Percentiles rank a stretch among this genome's conserved stretches.
Conservation (phyloP, 352 stramenopile genomes). For the Globisporangium paddicum region DNA sequence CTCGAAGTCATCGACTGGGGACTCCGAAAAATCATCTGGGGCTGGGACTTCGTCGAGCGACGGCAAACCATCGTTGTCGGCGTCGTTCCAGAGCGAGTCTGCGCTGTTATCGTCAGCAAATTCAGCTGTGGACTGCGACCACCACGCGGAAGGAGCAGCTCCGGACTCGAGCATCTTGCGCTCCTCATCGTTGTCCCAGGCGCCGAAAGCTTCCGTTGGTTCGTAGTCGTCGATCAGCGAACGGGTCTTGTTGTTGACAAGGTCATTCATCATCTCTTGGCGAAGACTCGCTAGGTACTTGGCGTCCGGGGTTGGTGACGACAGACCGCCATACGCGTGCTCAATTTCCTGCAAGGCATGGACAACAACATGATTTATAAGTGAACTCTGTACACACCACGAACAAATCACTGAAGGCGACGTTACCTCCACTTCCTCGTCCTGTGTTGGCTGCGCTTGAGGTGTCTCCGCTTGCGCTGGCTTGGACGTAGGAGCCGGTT, state of each 20-base stretch:
- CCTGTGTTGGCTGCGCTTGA: conserved; percentile 9
- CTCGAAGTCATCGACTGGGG: conserved; percentile 3
- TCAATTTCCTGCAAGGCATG: conserved; percentile 69
- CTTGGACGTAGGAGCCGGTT: neutral
- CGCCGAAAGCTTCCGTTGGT: conserved; percentile 16
- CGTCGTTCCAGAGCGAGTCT: conserved; percentile 13
- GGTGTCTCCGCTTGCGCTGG: conserved; percentile 11
- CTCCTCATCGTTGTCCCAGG: conserved; percentile 36
- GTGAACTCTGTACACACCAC: too few relatives aligned
- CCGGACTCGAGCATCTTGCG: conserved; percentile 34
- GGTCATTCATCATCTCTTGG: conserved; percentile 47
- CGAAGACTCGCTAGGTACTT: conserved; percentile 40
- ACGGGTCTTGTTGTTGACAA: conserved; percentile 37
- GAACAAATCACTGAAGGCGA: neutral
- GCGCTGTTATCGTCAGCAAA: conserved; percentile 12
- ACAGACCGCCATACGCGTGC: conserved; percentile 59
- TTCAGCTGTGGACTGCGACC: conserved; percentile 22
- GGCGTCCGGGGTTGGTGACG: conserved; percentile 24
- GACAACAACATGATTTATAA: too few relatives aligned
- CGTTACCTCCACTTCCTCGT: conserved; percentile 41
- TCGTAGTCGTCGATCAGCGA: conserved; percentile 48
- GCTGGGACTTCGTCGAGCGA: conserved; percentile 26
- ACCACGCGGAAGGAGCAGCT: conserved; percentile 46
- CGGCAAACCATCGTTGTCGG: neutral
- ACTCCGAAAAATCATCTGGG: conserved; percentile 32